Evolutionary conservation across 352 stramenopile genomes (phyloP).

Genomic region (Plasmopara viticola): DNA sequence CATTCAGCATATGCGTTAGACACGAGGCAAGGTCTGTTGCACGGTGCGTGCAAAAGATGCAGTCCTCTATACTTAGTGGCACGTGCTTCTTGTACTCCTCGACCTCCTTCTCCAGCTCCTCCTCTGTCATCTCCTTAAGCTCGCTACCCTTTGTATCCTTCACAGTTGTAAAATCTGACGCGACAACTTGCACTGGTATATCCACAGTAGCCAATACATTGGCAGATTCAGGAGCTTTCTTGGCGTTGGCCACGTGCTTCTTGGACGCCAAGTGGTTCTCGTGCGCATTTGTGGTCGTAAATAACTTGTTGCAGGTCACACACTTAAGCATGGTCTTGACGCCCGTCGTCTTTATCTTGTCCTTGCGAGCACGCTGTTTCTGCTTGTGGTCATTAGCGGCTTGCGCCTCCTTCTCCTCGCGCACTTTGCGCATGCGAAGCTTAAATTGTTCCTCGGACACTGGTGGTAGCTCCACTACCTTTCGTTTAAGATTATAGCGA

Average conservation of each 20-base stretch:
- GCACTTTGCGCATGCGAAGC: slow-evolving; percentile 67
- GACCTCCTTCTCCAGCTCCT: slow-evolving; percentile 54
- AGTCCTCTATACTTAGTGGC: slow-evolving; percentile 70
- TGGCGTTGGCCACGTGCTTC: slow-evolving; percentile 76
- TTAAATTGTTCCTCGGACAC: slow-evolving; percentile 87
- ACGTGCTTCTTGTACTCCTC: slow-evolving; percentile 75
- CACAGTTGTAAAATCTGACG: slow-evolving; percentile 14
- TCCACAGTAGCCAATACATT: slow-evolving; percentile 55
- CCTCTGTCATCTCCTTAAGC: slow-evolving; percentile 39
- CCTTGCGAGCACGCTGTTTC: slow-evolving; percentile 60
- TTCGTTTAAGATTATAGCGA: slow-evolving; percentile 94
- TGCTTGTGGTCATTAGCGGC: slow-evolving; percentile 58
- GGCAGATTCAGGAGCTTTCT: slow-evolving; percentile 50
- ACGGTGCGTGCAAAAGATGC: slow-evolving; percentile 73
- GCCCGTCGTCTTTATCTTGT: slow-evolving; percentile 61
- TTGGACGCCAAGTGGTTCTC: slow-evolving; percentile 84
- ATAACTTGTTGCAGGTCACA: slow-evolving; percentile 80
- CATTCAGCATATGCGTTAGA: slow-evolving; percentile 89
- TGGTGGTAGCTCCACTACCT: slow-evolving; percentile 90
- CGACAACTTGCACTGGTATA: slow-evolving; percentile 54
- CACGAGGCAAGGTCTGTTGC: slow-evolving; percentile 59
- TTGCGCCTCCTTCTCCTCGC: slow-evolving; percentile 49
- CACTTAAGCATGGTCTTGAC: slow-evolving; percentile 78
- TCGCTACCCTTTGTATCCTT: slow-evolving; percentile 10
- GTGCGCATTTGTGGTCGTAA: slow-evolving; percentile 72